Percentiles rank a stretch among this genome's conserved stretches.
These are phyloP conservation scores for Penicillium cataractarum DNA, from an alignment of 495 filamentous ascomycete genomes.

Conservation along the genomic window DNA sequence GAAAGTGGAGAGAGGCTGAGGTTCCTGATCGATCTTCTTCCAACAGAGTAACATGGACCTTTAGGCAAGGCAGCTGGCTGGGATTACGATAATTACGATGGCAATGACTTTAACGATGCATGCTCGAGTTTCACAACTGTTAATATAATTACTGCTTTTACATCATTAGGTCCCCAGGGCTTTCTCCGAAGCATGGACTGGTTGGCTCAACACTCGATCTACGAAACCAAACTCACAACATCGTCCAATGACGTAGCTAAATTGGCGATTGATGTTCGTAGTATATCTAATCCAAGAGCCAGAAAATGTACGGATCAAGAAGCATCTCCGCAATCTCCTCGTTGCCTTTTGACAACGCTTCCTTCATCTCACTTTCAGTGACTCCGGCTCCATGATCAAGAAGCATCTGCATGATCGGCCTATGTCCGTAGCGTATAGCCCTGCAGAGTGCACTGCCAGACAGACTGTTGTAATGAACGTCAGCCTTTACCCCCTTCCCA, in stretches of 20 bases:
- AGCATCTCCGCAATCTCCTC: neutral
- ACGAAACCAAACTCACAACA: neutral
- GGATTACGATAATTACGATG: slow-evolving; percentile 16
- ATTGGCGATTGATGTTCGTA: neutral
- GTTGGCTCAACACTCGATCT: no score
- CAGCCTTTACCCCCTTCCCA: neutral
- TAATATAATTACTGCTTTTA: neutral
- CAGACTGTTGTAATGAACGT: neutral
- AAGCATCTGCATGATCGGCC: neutral
- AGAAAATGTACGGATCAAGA: neutral
- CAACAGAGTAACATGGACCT: neutral
- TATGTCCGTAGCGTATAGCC: neutral
- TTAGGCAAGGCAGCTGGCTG: neutral
- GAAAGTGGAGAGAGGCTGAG: slow-evolving; percentile 48
- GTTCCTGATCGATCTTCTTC: slow-evolving; percentile 37
- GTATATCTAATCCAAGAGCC: neutral
- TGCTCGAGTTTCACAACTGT: neutral
- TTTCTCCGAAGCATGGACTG: neutral
- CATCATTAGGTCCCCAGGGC: neutral
- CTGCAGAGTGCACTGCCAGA: neutral
- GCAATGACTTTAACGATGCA: slow-evolving; percentile 18
- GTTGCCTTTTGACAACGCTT: neutral
- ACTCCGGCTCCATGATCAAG: neutral
- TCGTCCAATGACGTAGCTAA: neutral
- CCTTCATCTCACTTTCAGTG: neutral